Evolutionary conservation across 306 rosid genomes (phyloP).

Genomic region (Cercis canadensis): DNA sequence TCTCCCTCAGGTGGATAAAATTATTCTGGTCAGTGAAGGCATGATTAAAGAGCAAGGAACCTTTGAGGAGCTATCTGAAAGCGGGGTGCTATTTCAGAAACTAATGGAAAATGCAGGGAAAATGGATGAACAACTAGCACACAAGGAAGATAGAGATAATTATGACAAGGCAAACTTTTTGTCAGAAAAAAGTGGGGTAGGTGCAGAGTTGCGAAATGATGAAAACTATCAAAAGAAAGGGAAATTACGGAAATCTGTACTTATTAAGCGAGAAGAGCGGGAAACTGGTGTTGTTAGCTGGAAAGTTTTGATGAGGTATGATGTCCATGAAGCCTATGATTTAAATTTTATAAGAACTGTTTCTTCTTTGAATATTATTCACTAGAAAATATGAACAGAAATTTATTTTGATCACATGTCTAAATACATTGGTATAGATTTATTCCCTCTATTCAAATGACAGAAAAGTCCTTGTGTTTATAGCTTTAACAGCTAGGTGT

Average conservation of each 20-base stretch:
- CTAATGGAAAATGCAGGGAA: conserved; percentile 93
- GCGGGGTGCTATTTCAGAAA: conserved; percentile 73
- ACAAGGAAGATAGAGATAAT: conserved; percentile 35
- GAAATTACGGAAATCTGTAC: conserved; percentile 62
- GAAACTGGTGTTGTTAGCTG: conserved; percentile 87
- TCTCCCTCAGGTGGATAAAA: conserved; percentile 86
- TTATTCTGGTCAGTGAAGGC: conserved; percentile 73
- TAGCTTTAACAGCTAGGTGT: neutral
- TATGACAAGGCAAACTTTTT: conserved; percentile 33
- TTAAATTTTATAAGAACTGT: neutral
- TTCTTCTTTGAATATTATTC: conserved; percentile 10
- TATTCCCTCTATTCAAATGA: conserved; percentile 10
- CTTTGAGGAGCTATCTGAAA: conserved; percentile 78
- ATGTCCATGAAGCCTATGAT: conserved; percentile 1
- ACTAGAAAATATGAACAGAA: neutral
- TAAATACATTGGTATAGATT: neutral
- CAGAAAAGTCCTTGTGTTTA: neutral
- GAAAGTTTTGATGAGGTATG: conserved; percentile 75
- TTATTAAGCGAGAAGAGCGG: conserved; percentile 83
- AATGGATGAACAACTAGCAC: conserved; percentile 66
- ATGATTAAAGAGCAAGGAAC: conserved; percentile 78
- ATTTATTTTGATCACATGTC: neutral
- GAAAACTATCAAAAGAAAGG: conserved; percentile 53
- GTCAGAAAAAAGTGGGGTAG: conserved; percentile 42
- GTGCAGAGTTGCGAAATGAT: conserved; percentile 48